Percentiles rank a stretch among this genome's conserved stretches.
Conservation (phyloP, 495 filamentous ascomycete species). For the Annulohypoxylon bovei region DNA sequence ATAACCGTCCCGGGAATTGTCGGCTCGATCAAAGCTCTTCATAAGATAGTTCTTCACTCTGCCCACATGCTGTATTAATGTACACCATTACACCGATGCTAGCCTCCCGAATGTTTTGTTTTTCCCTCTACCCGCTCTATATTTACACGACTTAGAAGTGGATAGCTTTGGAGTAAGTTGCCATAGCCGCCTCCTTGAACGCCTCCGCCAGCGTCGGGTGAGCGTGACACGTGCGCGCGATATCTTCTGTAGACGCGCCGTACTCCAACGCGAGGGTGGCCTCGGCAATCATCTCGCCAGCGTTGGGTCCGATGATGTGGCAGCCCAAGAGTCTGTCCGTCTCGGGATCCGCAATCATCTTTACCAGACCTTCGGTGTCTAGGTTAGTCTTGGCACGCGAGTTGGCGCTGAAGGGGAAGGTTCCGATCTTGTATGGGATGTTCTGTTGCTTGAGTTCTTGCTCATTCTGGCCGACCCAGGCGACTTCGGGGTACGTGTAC, state of each 20-base stretch:
- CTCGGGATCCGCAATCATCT: conserved; percentile 96
- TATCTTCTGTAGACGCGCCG: conserved; percentile 92
- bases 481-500: conserved; percentile 99
- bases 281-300: conserved; percentile 99
- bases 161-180: conserved; percentile 94
- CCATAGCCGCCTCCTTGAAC: conserved; percentile 99
- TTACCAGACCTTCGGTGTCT: conserved; percentile 94
- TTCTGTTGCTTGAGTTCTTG: conserved; percentile 90
- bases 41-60: conserved; percentile 18
- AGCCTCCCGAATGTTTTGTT: conserved; percentile 27
- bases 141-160: conserved; percentile 76
- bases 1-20: neutral
- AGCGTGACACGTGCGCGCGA: conserved; percentile 94
- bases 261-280: conserved; percentile 96
- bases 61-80: conserved; percentile 45
- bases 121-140: conserved; percentile 36
- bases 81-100: conserved; percentile 51
- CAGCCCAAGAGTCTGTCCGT: conserved; percentile 94
- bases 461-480: conserved; percentile 98
- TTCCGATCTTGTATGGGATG: conserved; percentile 88
- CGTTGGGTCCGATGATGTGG: conserved; percentile 95
- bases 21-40: neutral
- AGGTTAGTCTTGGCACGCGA: conserved; percentile 98
- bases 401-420: conserved; percentile 98
- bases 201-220: conserved; percentile 97